Base-by-base conservation (phyloP, 345 rosid species). In the Bruguiera sexangula region DNA sequence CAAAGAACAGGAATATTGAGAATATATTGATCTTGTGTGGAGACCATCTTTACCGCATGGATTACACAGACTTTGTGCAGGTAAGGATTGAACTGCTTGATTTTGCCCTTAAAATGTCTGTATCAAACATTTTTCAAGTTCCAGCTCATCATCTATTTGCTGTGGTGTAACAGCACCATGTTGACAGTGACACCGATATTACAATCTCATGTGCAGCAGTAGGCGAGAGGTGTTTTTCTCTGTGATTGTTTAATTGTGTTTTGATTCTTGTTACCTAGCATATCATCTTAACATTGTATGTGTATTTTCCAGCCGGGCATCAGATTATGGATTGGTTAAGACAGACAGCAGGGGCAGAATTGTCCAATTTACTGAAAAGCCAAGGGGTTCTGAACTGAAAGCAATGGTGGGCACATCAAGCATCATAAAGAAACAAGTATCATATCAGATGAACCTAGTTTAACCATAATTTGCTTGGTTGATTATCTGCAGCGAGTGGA, bases 41-140 rank as follows among this genome's bases (percentile, higher is more conserved):
- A 30, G 98, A 94, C 81, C 98, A 91, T 71, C 91, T 94, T 37
- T 94, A 91, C 71, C 82, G 96, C 69, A 89, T 89, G 98, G 87
- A 94, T 60, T 91, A 94, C 63, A 86, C 84, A 92, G 88, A 91
- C 71, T 87, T 94, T 62, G 72, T 94, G 48, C 96, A 91, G 89
- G 98, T 88, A 79, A 46, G 36, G 34, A 19, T 55, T 53, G 1
- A 54, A 60, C 60, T 61, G 21, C 37, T 18, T 56, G 60, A 9
- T 56, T 21, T 8, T 56, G 60, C 29, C 26, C 11, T 24, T 6
- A 5, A 15, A 4, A 56, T 56, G 16, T 56, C 31, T 50, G 30
- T 24, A 19, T 27, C 31, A 48, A 5, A 62, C 31, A 53, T 63
- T 64, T 18, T 62, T 19, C 19, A 63, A 46, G 19, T 32, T 74